phyloP scores from a whole-genome alignment of 106 monocot genomes.

The Chionographis japonica region DNA sequence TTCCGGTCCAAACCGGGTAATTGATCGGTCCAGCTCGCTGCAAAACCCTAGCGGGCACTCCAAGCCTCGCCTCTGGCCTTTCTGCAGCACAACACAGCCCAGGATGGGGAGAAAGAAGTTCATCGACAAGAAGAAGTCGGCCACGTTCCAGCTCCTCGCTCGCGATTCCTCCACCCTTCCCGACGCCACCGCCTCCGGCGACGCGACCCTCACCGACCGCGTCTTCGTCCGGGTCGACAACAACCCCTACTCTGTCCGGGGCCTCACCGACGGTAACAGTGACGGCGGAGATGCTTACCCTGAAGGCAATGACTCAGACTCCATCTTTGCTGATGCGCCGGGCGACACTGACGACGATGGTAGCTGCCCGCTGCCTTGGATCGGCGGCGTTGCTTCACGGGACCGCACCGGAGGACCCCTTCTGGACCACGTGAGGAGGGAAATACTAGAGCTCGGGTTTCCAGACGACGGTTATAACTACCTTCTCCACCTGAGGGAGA shows the following conservation, averaged over 20 bases:
- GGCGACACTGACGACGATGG: slow-evolving; percentile 27
- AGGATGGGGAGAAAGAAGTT: slow-evolving; percentile 52
- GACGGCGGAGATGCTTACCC: not conserved
- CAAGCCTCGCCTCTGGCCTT: too few relatives aligned
- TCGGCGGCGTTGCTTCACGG: not conserved
- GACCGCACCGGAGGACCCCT: slow-evolving; percentile 11
- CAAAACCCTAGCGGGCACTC: too few relatives aligned
- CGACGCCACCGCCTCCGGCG: not conserved
- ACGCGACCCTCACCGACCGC: slow-evolving; percentile 33
- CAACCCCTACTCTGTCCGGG: slow-evolving; percentile 42
- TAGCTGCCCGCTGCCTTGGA: not conserved
- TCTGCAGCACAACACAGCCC: too few relatives aligned
- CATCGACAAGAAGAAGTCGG: slow-evolving; percentile 73
- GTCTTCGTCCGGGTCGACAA: slow-evolving; percentile 90
- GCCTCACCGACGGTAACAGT: slow-evolving; percentile 20
- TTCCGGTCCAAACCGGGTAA: too few relatives aligned
- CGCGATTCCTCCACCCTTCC: slow-evolving; percentile 35
- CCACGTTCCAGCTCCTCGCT: slow-evolving; percentile 73
- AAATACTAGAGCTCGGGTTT: slow-evolving; percentile 83
- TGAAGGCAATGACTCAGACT: slow-evolving; percentile 14
- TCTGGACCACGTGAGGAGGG: slow-evolving; percentile 61
- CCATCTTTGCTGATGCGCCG: slow-evolving; percentile 62
- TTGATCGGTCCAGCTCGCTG: too few relatives aligned
- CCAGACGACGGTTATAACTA: slow-evolving; percentile 97
- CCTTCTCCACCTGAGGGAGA: slow-evolving; percentile 76